Evolutionary conservation across 257 asterid species (phyloP), one percentile per base, ranked within the genome.

Genomic region (Solanum arcanum): DNA sequence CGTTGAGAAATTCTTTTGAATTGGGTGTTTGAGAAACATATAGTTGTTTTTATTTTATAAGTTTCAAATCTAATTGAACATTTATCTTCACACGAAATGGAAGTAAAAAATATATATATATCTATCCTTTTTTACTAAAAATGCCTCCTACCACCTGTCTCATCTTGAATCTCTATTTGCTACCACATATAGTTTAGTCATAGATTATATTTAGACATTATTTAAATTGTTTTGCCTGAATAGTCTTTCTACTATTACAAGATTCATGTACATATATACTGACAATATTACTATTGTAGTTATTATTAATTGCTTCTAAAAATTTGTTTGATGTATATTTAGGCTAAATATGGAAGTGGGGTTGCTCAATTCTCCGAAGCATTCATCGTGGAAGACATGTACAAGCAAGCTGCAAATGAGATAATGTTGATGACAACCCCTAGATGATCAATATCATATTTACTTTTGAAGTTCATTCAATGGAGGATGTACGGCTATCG

Each of bases 321-420:
- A 18, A 23, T 3, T n/a, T 7, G 49, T n/a, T 52, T 87, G 29
- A 1, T 90, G 44, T 3, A 27, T 86, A 42, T 62, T 47, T 83
- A 93, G 97, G 95, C 91, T 78, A 91, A 84, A 76, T 93, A 90
- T 88, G 90, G 12, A 25, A 14, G 66, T 16, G 12, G 76, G 5
- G n/a, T 86, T n/a, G 93, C 89, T 5, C 92, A 89, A 52, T 75
- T 88, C 84, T 78, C 87, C 7, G 93, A 89, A 87, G 88, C 89
- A 85, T 88, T 90, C 86, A 85, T 93, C 14, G 88, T 90, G 90
- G 98, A 95, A 72, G 96, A 95, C 64, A 84, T 92, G 60, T 94
- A 89, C 94, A 94, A 93, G 88, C 92, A 88, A 84, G 98, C 94
- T 39, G 94, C 96, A 35, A 92, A 91, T 29, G 98, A 96, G 86